Conservation (phyloP, 768 basidiomycete species). For the Mycena chlorophos region DNA sequence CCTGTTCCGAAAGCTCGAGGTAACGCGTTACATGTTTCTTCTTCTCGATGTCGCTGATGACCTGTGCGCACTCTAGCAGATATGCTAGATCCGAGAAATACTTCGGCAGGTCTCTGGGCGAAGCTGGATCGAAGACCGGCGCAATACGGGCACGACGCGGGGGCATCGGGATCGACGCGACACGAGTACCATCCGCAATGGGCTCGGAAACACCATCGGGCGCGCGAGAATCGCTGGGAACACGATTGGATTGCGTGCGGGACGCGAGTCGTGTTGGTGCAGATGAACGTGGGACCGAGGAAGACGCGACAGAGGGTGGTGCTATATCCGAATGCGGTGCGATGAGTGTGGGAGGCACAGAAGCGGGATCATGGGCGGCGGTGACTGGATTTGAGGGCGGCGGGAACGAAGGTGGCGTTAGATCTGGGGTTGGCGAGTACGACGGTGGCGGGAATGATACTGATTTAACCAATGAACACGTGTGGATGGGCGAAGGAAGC, state of each 20-base stretch:
- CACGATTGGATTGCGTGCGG: too few species aligned
- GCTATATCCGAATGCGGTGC: too few species aligned
- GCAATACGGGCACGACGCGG: background rate
- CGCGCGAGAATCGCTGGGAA: background rate
- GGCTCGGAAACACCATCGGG: background rate
- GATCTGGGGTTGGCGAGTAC: too few species aligned
- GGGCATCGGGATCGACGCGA: background rate
- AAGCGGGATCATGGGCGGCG: too few species aligned
- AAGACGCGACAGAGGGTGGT: too few species aligned
- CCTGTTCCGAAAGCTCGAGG: conserved; percentile 14
- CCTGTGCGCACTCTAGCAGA: conserved; percentile 4
- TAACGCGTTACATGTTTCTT: conserved; percentile 18
- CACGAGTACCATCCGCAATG: background rate
- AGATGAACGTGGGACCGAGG: too few species aligned
- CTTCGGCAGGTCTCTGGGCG: conserved; percentile 15
- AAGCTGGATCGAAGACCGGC: background rate
- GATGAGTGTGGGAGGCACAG: too few species aligned
- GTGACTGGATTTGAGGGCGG: too few species aligned
- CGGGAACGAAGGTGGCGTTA: too few species aligned
- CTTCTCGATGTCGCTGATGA: conserved; percentile 13
- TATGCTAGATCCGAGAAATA: conserved; percentile 22
- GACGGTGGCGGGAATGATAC: background rate
- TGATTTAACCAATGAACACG: background rate
- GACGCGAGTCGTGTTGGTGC: too few species aligned
- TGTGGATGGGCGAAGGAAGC: background rate